Evolutionary conservation across 371 early-diverging fungal species (phyloP).

Genomic region (Amoeboradix gromovi): DNA sequence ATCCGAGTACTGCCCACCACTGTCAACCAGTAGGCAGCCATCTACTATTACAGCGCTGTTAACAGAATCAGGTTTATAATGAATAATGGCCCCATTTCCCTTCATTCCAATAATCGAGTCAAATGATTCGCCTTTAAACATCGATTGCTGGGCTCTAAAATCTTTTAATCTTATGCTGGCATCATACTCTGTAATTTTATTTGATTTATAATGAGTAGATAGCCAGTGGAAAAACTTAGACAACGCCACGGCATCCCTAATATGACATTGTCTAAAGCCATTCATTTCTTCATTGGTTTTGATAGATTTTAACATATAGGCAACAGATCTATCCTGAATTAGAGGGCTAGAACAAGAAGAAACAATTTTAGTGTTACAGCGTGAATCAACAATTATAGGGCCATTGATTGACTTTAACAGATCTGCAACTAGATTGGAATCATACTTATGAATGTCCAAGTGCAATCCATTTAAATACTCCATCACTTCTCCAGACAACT

Average conservation of each 20-base stretch:
- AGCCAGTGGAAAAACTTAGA: slow-evolving; percentile 6
- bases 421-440: not conserved
- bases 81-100: slow-evolving; percentile 90
- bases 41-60: slow-evolving; percentile 30
- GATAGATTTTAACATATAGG: slow-evolving; percentile 39
- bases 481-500: slow-evolving; percentile 25
- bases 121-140: slow-evolving; percentile 71
- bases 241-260: slow-evolving; percentile 76
- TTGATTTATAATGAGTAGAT: not conserved
- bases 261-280: slow-evolving; percentile 76
- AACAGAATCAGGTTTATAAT: slow-evolving; percentile 68
- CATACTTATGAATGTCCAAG: not conserved
- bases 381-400: not conserved
- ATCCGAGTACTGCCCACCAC: slow-evolving; percentile 88
- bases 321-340: not conserved
- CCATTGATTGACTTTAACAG: not conserved
- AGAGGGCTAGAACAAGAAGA: not conserved
- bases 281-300: slow-evolving; percentile 71
- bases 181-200: slow-evolving; percentile 32
- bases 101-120: slow-evolving; percentile 89
- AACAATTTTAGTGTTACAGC: not conserved
- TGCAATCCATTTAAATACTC: not conserved
- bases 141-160: slow-evolving; percentile 28
- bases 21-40: slow-evolving; percentile 76
- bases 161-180: slow-evolving; percentile 44